Conservation (phyloP, 75 land plant species). For the Larix kaempferi region DNA sequence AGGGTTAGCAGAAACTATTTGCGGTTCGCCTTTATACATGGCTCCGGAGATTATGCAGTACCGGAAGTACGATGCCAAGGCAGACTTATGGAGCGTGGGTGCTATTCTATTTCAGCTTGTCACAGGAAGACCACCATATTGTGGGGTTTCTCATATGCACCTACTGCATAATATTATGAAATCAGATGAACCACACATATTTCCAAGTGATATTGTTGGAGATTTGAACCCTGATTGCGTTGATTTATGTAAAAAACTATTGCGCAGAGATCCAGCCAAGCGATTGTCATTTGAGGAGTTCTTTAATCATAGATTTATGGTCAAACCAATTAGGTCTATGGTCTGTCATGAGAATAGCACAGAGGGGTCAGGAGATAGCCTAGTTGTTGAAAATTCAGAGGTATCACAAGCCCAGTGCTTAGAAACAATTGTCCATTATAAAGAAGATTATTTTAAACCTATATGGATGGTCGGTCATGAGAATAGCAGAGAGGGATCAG, state of each 20-base stretch:
- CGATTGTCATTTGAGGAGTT: constrained; percentile 93
- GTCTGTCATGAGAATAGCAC: not conserved
- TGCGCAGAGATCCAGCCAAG: constrained; percentile 87
- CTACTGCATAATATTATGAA: constrained; percentile 48
- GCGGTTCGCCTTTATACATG: constrained; percentile 72
- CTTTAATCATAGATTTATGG: constrained; percentile 68
- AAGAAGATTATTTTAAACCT: not conserved
- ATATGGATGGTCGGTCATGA: too few relatives aligned
- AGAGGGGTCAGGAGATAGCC: constrained; percentile 15
- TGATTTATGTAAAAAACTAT: constrained; percentile 64
- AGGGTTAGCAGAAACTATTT: constrained; percentile 66
- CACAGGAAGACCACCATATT: constrained; percentile 54
- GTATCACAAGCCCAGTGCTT: constrained; percentile 66
- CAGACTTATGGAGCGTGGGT: constrained; percentile 69
- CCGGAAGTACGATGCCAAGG: constrained; percentile 66
- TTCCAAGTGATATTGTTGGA: constrained; percentile 26
- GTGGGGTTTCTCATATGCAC: constrained; percentile 48
- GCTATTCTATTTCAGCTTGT: constrained; percentile 56
- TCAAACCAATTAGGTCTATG: not conserved
- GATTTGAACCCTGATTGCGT: constrained; percentile 51
- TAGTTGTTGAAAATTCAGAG: constrained; percentile 30
- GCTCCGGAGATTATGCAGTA: constrained; percentile 59
- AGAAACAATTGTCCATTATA: too few relatives aligned
- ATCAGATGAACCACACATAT: constrained; percentile 33
- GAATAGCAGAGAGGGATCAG: too few relatives aligned